Conservation (phyloP, 129 eudicot genomes). For the Dittrichia graveolens region DNA sequence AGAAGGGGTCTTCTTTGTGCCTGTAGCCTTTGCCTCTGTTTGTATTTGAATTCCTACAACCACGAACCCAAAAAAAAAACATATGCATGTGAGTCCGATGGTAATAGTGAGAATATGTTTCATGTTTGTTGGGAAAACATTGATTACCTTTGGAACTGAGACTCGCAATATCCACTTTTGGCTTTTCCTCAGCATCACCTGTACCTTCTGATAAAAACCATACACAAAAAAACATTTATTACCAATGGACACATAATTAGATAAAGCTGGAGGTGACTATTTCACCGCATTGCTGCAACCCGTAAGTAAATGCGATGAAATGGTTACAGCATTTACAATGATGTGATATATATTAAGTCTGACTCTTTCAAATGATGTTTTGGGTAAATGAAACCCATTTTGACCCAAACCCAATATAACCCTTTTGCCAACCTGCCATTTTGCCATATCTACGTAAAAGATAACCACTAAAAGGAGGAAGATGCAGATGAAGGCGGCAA, state of each 20-base stretch:
- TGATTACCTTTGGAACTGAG: constrained; percentile 73
- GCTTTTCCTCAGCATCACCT: constrained; percentile 55
- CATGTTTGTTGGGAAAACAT: neutral
- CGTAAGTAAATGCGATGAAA: too few relatives aligned
- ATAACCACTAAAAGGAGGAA: too few relatives aligned
- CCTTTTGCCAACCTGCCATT: too few relatives aligned
- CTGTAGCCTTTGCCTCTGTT: constrained; percentile 65
- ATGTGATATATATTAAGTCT: neutral
- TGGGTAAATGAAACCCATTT: too few relatives aligned
- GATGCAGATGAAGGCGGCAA: too few relatives aligned
- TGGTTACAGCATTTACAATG: neutral
- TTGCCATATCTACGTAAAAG: too few relatives aligned
- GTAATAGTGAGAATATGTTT: neutral
- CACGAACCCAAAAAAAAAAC: neutral
- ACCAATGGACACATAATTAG: too few relatives aligned
- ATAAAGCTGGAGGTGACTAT: too few relatives aligned
- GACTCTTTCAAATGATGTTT: too few relatives aligned
- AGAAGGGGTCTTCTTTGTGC: constrained; percentile 58
- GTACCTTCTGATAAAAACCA: constrained; percentile 46
- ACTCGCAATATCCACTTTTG: constrained; percentile 63
- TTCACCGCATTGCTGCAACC: too few relatives aligned
- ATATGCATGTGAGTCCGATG: neutral
- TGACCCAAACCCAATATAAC: too few relatives aligned
- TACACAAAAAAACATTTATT: constrained; percentile 13
- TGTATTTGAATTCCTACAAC: constrained; percentile 70